Evolutionary conservation across 2,329 filamentous ascomycete genomes (phyloP), one percentile per base, ranked within the genome.

Genomic region (Monosporascus sp.): DNA sequence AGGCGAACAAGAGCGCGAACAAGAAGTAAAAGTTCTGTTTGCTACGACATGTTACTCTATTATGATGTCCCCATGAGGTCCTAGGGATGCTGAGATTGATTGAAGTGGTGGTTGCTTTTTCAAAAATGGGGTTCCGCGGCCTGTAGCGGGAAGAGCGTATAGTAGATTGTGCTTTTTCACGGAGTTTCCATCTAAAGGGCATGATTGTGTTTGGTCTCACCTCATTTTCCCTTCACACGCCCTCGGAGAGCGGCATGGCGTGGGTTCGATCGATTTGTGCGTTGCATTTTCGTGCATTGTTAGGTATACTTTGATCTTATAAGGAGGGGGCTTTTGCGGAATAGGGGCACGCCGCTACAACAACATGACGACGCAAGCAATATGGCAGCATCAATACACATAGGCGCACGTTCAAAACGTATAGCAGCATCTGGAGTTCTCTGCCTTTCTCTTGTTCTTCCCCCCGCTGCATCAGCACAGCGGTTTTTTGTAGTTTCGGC

Each of bases 1-100:
- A 84, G 67, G 70, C 75, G 58, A 68, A 82, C 62, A 84, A 84
- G 71, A 68, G 71, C 53, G 74, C 78, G 54, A 82, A 84, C 62
- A 83, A 84, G 68, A 74, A 76, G 61, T 76, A 19, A 59, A 58
- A 48, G 44, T 40, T 52, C 46, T 27, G 24, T 19, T 49, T 53
- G 26, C 38, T 45, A 35, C 14, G 37, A 22, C 41, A n/a, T 24
- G 8, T 7, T 37, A 48, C 46, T 20, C 14, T 37, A 26, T 24
- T 35, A 37, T 31, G 16, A 47, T 31, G 37, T 37, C 46, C 52
- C 26, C 24, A 24, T 26, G 27, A 51, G 50, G 49, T 24, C 41
- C 37, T 16, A 24, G 22, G 16, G 19, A 20, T 45, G 54, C 17
- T n/a, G 9, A 5, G 38, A n/a, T 11, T 20, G 16, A 20, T 46